Evolutionary conservation across 169 alveolate genomes (phyloP), one percentile per base, ranked within the genome.

Genomic region (Cryptosporidium ubiquitum): DNA sequence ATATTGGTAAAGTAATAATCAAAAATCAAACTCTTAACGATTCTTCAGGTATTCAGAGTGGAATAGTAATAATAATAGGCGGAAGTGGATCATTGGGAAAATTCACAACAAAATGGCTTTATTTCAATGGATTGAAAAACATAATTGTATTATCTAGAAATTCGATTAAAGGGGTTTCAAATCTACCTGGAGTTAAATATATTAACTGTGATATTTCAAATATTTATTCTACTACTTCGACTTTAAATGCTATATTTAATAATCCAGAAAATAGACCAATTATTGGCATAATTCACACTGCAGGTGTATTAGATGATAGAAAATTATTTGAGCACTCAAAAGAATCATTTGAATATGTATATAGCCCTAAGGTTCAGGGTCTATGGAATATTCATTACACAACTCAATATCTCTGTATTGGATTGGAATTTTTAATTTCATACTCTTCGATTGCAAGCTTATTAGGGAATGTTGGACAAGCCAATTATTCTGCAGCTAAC

Each of bases 291-390:
- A 74, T 92, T 55, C 95, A 92, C 49, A 86, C 94, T 35, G 95
- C 95, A n/a, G 95, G 95, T 39, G 91, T 93, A 55, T 57, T 92
- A 37, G 92, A 69, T 1, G 95, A 93, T 74, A 89, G 85, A n/a
- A 85, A 91, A 31, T 69, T 93, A 33, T 85, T 70, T 31, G 85
- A 91, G 31, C 94, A 91, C 58, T 69, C 86, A 66, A 31, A 40
- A 33, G 89, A 84, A 0, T 61, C 86, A 12, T 73, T 93, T 20
- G 94, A 92, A 68, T 52, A 52, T 69, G 95, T 93, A 29, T 93
- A 92, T 60, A 44, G 16, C 20, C 92, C 95, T n/a, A 93, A 93
- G 92, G 95, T 86, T 37, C 42, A 84, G 55, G 89, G 89, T 29
- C 35, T 79, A 29, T 79, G 60, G 75, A 79, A 79, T 42, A 61